Conservation (phyloP, 192 early-diverging fungal species). For the Oehlia diaphana region DNA sequence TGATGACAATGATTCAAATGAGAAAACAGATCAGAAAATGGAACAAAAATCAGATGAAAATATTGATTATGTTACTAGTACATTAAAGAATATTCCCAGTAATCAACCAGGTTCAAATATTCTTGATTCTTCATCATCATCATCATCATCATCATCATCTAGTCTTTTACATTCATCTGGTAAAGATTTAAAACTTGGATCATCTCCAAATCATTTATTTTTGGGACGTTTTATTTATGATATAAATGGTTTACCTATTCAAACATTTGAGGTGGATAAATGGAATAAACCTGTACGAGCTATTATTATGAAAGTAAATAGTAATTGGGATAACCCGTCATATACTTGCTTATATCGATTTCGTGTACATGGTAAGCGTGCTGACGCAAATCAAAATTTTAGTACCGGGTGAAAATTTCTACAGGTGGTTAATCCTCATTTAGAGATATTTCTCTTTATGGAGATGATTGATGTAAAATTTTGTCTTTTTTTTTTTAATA, state of each 20-base stretch:
- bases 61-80: not conserved
- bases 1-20: conserved; percentile 7
- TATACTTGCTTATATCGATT: conserved; percentile 78
- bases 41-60: not conserved
- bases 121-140: not conserved
- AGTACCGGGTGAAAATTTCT: not conserved
- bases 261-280: conserved; percentile 27
- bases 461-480: not conserved
- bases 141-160: not conserved
- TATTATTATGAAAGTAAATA: conserved; percentile 59
- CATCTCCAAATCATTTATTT: conserved; percentile 18
- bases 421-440: not conserved
- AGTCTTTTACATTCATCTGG: not conserved
- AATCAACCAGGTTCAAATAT: conserved; percentile 1
- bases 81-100: not conserved
- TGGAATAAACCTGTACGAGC: conserved; percentile 42
- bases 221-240: conserved; percentile 20
- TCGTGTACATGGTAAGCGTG: conserved; percentile 48
- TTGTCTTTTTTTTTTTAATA: not conserved
- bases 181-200: conserved; percentile 17
- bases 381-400: not conserved
- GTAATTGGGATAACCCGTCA: conserved; percentile 72
- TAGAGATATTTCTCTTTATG: not conserved
- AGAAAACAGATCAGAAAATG: not conserved
- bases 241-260: conserved; percentile 2